A percentile compares a stretch with the other conserved stretches of the same genome.
Evolutionary conservation across 345 rosid species (phyloP).

Genomic region (Adansonia digitata): DNA sequence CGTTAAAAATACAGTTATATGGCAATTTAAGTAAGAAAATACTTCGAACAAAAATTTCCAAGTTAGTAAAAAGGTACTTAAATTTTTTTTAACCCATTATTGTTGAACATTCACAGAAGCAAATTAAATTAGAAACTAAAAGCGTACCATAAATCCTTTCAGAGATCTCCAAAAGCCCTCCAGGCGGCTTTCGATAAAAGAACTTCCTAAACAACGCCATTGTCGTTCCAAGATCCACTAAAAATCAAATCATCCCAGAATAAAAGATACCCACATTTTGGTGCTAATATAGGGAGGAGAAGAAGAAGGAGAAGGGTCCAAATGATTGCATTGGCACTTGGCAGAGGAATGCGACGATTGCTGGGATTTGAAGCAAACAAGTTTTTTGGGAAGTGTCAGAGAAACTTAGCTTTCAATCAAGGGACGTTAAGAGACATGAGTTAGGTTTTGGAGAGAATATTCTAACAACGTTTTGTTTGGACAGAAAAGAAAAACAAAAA

Average conservation of each 20-base stretch:
- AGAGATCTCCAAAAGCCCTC: conserved; percentile 74
- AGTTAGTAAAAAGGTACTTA: background rate
- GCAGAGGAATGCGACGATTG: conserved; percentile 31
- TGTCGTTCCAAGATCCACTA: conserved; percentile 13
- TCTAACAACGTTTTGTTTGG: conserved; percentile 7
- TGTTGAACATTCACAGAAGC: conserved; percentile 11
- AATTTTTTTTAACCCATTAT: background rate
- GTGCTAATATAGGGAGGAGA: conserved; percentile 19
- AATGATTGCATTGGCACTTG: conserved; percentile 12
- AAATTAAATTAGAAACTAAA: background rate
- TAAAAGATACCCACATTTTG: conserved; percentile 23
- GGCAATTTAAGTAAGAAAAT: background rate
- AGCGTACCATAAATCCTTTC: conserved; percentile 74
- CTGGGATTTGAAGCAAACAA: conserved; percentile 62
- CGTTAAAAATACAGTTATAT: background rate
- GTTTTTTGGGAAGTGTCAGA: conserved; percentile 20
- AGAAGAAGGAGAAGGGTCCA: conserved; percentile 3
- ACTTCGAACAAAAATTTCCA: background rate
- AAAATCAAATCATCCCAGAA: conserved; percentile 12
- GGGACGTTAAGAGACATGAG: conserved; percentile 25
- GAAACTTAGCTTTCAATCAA: conserved; percentile 77
- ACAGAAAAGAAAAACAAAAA: background rate
- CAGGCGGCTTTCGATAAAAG: conserved; percentile 67
- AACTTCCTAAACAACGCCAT: conserved; percentile 79
- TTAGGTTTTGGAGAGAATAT: conserved; percentile 16